These are phyloP conservation scores for Fusarium palustre DNA, from an alignment of 2,329 filamentous ascomycete species.

Conservation along the genomic window DNA sequence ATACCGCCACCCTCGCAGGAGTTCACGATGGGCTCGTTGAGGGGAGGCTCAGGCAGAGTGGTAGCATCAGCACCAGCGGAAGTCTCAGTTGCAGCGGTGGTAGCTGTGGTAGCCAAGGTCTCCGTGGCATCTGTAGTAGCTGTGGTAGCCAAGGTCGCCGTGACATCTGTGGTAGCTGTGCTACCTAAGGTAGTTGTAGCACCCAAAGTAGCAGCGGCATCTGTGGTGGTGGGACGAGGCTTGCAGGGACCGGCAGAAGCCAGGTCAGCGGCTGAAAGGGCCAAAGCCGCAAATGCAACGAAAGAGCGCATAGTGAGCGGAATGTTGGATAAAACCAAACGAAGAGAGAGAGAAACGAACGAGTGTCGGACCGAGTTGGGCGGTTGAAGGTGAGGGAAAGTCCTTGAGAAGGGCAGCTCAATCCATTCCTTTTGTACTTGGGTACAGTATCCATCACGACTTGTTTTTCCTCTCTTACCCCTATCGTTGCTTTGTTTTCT, in stretches of 20 bases:
- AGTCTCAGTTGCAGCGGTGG: background rate
- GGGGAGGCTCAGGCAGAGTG: conserved; percentile 2
- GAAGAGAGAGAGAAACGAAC: background rate
- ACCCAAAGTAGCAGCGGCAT: background rate
- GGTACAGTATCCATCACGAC: background rate
- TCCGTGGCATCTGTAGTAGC: background rate
- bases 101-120: background rate
- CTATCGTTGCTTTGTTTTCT: background rate
- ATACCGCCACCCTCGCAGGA: conserved; percentile 12
- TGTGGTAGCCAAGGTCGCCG: background rate
- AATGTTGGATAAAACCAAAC: background rate
- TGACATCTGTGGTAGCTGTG: background rate
- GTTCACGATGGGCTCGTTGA: conserved; percentile 13
- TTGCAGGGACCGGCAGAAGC: conserved; percentile 27
- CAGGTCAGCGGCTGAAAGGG: conserved; percentile 25
- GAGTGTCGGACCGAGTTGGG: conserved; percentile 32
- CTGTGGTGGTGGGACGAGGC: conserved; percentile 4
- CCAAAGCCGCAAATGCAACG: conserved; percentile 29
- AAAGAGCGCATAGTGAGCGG: conserved; percentile 34
- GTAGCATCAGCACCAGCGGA: background rate
- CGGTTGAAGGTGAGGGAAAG: conserved; percentile 9
- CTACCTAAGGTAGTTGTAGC: background rate
- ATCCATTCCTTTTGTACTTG: background rate
- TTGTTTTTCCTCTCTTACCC: background rate
- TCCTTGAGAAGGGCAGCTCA: background rate